Evolutionary conservation across 2,329 filamentous ascomycete species (phyloP).

Genomic region (Ustulina deusta): DNA sequence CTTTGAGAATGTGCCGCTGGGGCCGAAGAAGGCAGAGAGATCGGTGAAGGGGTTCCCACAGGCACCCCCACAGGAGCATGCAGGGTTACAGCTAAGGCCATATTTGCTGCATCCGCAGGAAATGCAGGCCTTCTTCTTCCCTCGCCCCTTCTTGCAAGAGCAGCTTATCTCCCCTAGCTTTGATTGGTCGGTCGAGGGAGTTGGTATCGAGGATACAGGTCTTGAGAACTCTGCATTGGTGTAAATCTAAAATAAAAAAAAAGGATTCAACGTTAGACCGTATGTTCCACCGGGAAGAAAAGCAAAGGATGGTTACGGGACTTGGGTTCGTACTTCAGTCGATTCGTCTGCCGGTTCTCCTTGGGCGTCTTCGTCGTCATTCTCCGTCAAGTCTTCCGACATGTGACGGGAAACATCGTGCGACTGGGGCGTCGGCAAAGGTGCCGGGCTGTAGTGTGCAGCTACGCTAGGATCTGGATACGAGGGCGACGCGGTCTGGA

Average conservation of each 20-base stretch:
- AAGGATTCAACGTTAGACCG: slow-evolving; percentile 25
- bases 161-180: slow-evolving; percentile 48
- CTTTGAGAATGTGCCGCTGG: slow-evolving; percentile 46
- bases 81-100: slow-evolving; percentile 47
- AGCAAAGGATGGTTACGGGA: not conserved
- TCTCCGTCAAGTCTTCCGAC: slow-evolving; percentile 45
- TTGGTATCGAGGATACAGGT: slow-evolving; percentile 44
- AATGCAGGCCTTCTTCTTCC: slow-evolving; percentile 51
- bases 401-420: slow-evolving; percentile 46
- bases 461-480: slow-evolving; percentile 48
- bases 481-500: slow-evolving; percentile 45
- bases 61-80: slow-evolving; percentile 49
- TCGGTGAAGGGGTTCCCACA: slow-evolving; percentile 53
- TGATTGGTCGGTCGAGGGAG: slow-evolving; percentile 45
- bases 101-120: slow-evolving; percentile 52
- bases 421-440: slow-evolving; percentile 44
- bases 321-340: slow-evolving; percentile 45
- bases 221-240: slow-evolving; percentile 44
- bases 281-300: not conserved
- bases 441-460: slow-evolving; percentile 50
- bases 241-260: slow-evolving; percentile 46
- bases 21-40: slow-evolving; percentile 51
- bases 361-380: slow-evolving; percentile 51
- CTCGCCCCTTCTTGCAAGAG: slow-evolving; percentile 52
- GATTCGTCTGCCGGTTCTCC: slow-evolving; percentile 51